phyloP scores from a whole-genome alignment of 208 protist genomes.

The Trypanosoma grayi region DNA sequence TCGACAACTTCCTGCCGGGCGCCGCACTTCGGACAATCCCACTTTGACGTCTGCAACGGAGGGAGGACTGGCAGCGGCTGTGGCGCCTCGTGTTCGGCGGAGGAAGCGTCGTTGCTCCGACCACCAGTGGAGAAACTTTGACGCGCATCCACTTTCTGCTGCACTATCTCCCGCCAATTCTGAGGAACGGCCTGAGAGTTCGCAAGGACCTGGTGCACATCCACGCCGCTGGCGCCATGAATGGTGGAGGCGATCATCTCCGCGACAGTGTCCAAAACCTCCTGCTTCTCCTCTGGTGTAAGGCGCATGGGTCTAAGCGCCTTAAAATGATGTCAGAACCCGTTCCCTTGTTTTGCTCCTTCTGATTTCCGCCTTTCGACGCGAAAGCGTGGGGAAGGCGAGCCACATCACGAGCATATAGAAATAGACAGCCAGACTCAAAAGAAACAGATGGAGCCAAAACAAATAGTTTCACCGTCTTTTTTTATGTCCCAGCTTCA shows the following conservation, averaged over 20 bases:
- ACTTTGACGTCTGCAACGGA: constrained; percentile 12
- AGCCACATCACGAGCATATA: background rate
- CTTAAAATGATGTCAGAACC: too few species aligned
- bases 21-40: constrained; percentile 51
- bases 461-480: too few species aligned
- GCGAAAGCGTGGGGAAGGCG: too few species aligned
- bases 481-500: too few species aligned
- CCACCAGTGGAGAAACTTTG: background rate
- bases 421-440: background rate
- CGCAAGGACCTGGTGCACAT: constrained; percentile 42
- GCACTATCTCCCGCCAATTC: constrained; percentile 38
- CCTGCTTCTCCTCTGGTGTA: background rate
- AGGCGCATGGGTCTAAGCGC: too few species aligned
- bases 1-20: constrained; percentile 29
- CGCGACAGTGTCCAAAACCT: constrained; percentile 43
- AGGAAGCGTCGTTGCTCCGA: background rate
- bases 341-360: too few species aligned
- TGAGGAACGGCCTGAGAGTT: background rate
- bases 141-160: constrained; percentile 21
- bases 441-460: background rate
- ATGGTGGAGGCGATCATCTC: constrained; percentile 56
- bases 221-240: constrained; percentile 28
- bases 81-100: background rate
- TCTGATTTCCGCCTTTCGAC: too few species aligned
- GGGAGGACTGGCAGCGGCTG: background rate